Conservation (phyloP, 371 early-diverging fungal species). For the Nosema muscidifuracis region DNA sequence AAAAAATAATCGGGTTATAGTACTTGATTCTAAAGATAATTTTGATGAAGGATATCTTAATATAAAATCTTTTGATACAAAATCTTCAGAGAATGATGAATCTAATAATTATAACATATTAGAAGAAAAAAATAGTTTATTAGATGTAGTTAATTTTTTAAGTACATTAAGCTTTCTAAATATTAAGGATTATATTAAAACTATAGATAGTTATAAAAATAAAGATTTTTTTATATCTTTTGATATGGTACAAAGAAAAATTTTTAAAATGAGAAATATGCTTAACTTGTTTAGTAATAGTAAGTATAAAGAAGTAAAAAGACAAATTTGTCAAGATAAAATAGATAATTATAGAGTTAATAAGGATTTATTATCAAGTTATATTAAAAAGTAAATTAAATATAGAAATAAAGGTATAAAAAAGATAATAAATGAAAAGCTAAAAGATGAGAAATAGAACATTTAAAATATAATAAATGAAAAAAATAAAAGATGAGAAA, state of each 20-base stretch:
- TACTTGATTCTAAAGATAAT: background rate
- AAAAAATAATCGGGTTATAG: background rate
- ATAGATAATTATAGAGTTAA: constrained; percentile 10
- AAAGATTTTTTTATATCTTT: constrained; percentile 24
- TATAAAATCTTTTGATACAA: constrained; percentile 6
- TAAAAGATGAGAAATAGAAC: too few species aligned
- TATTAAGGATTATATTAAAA: constrained; percentile 7
- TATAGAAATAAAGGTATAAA: too few species aligned
- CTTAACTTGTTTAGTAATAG: constrained; percentile 3
- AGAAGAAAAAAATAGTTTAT: background rate
- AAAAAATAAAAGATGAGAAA: too few species aligned
- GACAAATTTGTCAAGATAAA: constrained; percentile 18
- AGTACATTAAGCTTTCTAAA: constrained; percentile 13
- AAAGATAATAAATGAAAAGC: too few species aligned
- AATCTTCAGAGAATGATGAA: too few species aligned
- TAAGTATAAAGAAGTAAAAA: constrained; percentile 11
- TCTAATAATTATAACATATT: too few species aligned
- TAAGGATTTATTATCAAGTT: too few species aligned
- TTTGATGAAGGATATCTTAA: background rate
- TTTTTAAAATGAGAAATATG: constrained; percentile 30
- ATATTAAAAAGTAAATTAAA: too few species aligned
- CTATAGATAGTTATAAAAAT: constrained; percentile 14
- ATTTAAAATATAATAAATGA: too few species aligned
- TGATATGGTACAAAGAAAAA: constrained; percentile 15
- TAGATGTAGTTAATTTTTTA: constrained; percentile 30